Percentiles rank a stretch among this genome's conserved stretches.
Conservation (phyloP, 495 filamentous ascomycete species). For the Margaritispora aquatica region DNA sequence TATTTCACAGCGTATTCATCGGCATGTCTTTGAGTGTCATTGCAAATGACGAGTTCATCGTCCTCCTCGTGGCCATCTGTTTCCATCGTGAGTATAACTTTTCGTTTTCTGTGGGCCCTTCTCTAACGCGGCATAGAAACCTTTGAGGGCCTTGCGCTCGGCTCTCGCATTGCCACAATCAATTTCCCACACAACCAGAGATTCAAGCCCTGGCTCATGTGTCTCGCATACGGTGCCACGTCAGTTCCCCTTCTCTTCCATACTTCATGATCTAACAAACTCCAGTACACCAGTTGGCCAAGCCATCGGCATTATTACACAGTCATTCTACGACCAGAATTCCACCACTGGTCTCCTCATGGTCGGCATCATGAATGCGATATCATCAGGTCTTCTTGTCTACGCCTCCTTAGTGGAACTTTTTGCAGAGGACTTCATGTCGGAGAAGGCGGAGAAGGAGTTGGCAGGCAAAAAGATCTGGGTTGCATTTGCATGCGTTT, state of each 20-base stretch:
- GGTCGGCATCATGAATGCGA: conserved; percentile 65
- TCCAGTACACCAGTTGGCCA: conserved; percentile 46
- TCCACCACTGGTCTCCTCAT: conserved; percentile 59
- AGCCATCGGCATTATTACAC: conserved; percentile 50
- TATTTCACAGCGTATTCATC: conserved; percentile 59
- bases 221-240: conserved; percentile 54
- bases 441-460: conserved; percentile 39
- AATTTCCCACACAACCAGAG: conserved; percentile 38
- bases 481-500: conserved; percentile 33
- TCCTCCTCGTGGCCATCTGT: conserved; percentile 60
- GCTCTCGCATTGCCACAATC: conserved; percentile 53
- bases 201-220: conserved; percentile 55
- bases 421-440: conserved; percentile 57
- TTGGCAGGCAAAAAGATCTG: conserved; percentile 41
- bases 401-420: conserved; percentile 58
- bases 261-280: background rate
- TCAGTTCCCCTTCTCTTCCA: background rate
- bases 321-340: conserved; percentile 56
- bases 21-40: conserved; percentile 60
- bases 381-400: conserved; percentile 55
- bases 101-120: background rate
- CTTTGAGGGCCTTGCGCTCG: conserved; percentile 64
- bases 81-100: conserved; percentile 43
- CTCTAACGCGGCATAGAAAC: conserved; percentile 32
- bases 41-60: conserved; percentile 55